These are phyloP conservation scores for Collybia nuda DNA, from an alignment of 768 basidiomycete genomes.

Conservation along the genomic window DNA sequence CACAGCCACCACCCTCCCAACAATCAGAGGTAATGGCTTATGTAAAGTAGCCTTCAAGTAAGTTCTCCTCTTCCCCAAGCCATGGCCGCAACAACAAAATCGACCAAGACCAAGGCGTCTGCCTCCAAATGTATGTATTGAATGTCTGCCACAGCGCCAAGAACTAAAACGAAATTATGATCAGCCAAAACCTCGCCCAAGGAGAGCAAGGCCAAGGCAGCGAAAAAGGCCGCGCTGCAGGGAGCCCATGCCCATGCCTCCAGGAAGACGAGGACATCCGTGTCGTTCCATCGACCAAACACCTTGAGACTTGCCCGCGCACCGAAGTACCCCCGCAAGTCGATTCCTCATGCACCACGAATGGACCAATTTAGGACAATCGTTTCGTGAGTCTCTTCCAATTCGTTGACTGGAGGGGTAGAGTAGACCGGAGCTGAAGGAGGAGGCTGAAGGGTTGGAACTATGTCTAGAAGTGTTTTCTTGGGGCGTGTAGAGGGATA, in stretches of 20 bases:
- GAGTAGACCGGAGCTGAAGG: background rate
- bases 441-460: too few species aligned
- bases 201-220: slow-evolving; percentile 81
- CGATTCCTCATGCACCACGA: slow-evolving; percentile 85
- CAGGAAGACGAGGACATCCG: slow-evolving; percentile 82
- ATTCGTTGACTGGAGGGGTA: background rate
- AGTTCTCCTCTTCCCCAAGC: slow-evolving; percentile 13
- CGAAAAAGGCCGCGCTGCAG: slow-evolving; percentile 95
- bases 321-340: slow-evolving; percentile 96
- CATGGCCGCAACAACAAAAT: slow-evolving; percentile 69
- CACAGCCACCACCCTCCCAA: background rate
- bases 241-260: slow-evolving; percentile 73
- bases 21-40: slow-evolving; percentile 7
- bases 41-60: slow-evolving; percentile 11
- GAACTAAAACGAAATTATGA: too few species aligned
- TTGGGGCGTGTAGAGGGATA: background rate
- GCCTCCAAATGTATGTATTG: slow-evolving; percentile 41
- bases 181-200: slow-evolving; percentile 35
- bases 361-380: slow-evolving; percentile 98
- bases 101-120: slow-evolving; percentile 60
- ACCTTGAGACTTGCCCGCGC: slow-evolving; percentile 81
- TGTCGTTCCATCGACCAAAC: slow-evolving; percentile 96
- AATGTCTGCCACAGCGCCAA: too few species aligned
- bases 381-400: slow-evolving; percentile 66
- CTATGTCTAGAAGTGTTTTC: too few species aligned